Percentiles rank a stretch among this genome's conserved stretches.
Evolutionary conservation across 1,284 basidiomycete species (phyloP).

Genomic region (Anthracocystis walkeri): DNA sequence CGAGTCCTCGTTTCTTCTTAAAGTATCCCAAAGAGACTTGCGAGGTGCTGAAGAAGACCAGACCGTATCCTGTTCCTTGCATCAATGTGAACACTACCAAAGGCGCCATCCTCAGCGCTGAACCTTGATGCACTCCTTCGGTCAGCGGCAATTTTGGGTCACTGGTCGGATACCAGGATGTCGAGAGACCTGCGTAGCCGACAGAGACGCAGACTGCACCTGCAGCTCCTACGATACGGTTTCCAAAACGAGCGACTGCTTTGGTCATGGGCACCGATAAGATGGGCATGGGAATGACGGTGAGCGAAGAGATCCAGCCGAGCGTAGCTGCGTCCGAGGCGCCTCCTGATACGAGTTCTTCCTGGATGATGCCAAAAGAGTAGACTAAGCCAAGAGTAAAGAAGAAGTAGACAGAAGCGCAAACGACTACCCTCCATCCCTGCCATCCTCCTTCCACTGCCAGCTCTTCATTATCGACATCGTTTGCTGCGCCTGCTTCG

Average conservation of each 20-base stretch:
- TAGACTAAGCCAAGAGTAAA: constrained; percentile 64
- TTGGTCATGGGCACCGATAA: constrained; percentile 66
- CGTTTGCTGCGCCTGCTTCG: constrained; percentile 1
- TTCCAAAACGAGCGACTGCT: constrained; percentile 59
- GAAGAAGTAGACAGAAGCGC: constrained; percentile 51
- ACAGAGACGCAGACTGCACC: constrained; percentile 58
- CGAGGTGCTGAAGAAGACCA: constrained; percentile 50
- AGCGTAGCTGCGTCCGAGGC: constrained; percentile 66
- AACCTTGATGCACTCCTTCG: constrained; percentile 19
- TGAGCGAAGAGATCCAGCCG: constrained; percentile 67
- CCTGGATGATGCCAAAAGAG: constrained; percentile 68
- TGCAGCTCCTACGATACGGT: constrained; percentile 48
- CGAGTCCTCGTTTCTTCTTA: constrained; percentile 61
- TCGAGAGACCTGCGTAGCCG: constrained; percentile 59
- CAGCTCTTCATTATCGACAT: constrained; percentile 15
- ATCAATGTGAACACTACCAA: constrained; percentile 37
- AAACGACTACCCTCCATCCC: constrained; percentile 36
- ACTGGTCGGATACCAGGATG: constrained; percentile 40
- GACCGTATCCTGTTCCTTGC: constrained; percentile 42
- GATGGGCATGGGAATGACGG: constrained; percentile 56
- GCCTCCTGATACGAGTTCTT: constrained; percentile 56
- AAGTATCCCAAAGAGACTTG: constrained; percentile 65
- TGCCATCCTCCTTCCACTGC: constrained; percentile 26
- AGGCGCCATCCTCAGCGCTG: constrained; percentile 18
- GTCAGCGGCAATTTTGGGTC: constrained; percentile 15